Base-by-base conservation (phyloP, 768 basidiomycete species). In the Dacryopinax primogenitus region DNA sequence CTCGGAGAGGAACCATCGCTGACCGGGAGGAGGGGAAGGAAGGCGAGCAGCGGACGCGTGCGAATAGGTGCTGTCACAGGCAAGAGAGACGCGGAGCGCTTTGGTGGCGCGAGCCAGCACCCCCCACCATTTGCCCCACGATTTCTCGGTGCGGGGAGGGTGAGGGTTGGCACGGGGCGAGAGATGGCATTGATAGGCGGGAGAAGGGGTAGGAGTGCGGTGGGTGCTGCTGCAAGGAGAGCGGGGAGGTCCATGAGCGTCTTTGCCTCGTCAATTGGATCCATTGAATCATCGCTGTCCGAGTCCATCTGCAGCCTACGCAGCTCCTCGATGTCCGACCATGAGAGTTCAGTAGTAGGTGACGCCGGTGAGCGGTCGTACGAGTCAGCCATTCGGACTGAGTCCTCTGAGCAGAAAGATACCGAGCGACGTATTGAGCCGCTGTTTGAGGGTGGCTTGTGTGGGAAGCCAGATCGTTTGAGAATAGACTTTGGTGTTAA, bases 301-400 rank as follows among this genome's bases (percentile, higher is more conserved):
- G 51, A 11, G 26, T 58, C 51, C 4, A 58, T 23, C 26, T 26
- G 30, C 9, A 58, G 51, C 51, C 51, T 23, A 30, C 51, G 51
- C 13, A 58, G 51, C 51, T 58, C 51, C 51, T 58, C 51, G 51
- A 58, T 58, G 51, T 58, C 51, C 26, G 51, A 58, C 51, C 51
- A 58, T 23, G 13, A 28, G 26, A 58, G 51, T 30, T 58, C 51
- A 30, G 51, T 58, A 30, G 51, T 58, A 6, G 51, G 51, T 30
- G 51, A 58, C 26, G 51, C 51, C 3, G 51, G 51, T 7, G 51
- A 58, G 26, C 51, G 51, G 26, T 58, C 51, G 51, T 58, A 58
- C 51, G 51, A 28, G 51, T 58, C 51, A 13, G 51, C 51, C 30
- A 58, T 26, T 9, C 26, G 26, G 51, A 58, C 51, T 21, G 51